Evolutionary conservation across 257 asterid species (phyloP), one percentile per base, ranked within the genome.

Genomic region (Solanum neorickii): DNA sequence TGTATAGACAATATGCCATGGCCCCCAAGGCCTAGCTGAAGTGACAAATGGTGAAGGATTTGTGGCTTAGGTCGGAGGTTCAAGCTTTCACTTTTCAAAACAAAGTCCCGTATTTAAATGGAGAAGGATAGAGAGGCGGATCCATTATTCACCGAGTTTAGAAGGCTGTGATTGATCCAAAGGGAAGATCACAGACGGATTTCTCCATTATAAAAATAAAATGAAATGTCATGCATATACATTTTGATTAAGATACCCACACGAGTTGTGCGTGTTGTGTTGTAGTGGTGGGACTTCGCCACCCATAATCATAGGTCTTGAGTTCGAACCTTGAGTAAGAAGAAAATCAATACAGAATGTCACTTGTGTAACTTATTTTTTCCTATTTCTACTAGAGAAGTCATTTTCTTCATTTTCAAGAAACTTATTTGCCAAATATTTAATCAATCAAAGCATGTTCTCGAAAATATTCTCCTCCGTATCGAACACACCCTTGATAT

Each of bases 231-330:
- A 56, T 56, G 66, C 66, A 7, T 56, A 56, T 20, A 56, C 25
- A 56, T 56, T 56, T 56, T 56, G 12, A 56, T 56, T 56, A 56
- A 7, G 66, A 56, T 56, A 56, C 25, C 66, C 20, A 56, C 66
- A 56, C 3, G 66, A 3, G 66, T 20, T 18, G 66, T 56, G 66
- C 2, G 3, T 0, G 59, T 49, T 49, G 25, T 0, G 2, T 5
- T 56, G n/a, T 56, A 18, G 0, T 52, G 25, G 12, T 20, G 65
- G 65, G 8, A 20, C 2, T 56, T 5, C 25, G 3, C 0, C 65
- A 56, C 25, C 65, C 25, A 18, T 56, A 56, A 18, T 18, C 2
- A 56, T 0, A 56, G 0, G 0, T 56, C 12, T 3, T 5, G 12
- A 20, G 65, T 56, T 56, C 12, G 12, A 56, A 2, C 5, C 25